Evolutionary conservation across 1,139 yeast species (phyloP), one percentile per base, ranked within the genome.

Genomic region (Pichia sp.): DNA sequence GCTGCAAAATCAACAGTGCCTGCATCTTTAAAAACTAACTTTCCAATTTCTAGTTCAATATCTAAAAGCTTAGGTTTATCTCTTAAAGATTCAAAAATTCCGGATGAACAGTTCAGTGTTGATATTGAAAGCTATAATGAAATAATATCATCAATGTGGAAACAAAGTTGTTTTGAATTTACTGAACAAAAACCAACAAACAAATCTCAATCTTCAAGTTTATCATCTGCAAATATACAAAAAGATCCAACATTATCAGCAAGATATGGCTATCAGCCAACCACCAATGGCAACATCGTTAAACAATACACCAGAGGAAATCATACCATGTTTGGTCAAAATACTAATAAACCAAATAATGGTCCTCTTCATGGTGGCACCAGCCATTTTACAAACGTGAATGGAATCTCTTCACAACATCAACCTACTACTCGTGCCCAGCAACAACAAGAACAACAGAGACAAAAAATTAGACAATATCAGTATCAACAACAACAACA

Each of bases 351-450:
- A 30, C 24, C 33, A 10, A 37, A 16, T 26, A 34, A 32, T 34
- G 11, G 12, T 4, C 3, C 5, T 26, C 16, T 11, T 28, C 11
- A 20, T 29, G 8, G 23, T 8, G 28, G 10, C 20, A 36, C 25
- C 11, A 29, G 7, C 16, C 36, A 43, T 35, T 30, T 31, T 39
- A 16, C 23, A 3, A 36, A 33, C 11, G 22, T 30, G 16, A 41
- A 37, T 43, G 41, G 45, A 12, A 8, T 31, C 2, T 12, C 20
- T 6, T 33, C 42, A 12, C 45, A 48, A 28, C 43, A 42, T 32
- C 58, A 55, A 16, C 62, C 61, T 1, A 56, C 60, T 2, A 57
- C 62, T 1, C 46, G 62, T 22, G 61, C 61, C 1, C 62, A 58
- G 41, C 61, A 57, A 42, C 55, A 54, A 35, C 45, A 42, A 20